These are phyloP conservation scores for Apophysomyces ossiformis DNA, from an alignment of 371 early-diverging fungal genomes.

Conservation along the genomic window DNA sequence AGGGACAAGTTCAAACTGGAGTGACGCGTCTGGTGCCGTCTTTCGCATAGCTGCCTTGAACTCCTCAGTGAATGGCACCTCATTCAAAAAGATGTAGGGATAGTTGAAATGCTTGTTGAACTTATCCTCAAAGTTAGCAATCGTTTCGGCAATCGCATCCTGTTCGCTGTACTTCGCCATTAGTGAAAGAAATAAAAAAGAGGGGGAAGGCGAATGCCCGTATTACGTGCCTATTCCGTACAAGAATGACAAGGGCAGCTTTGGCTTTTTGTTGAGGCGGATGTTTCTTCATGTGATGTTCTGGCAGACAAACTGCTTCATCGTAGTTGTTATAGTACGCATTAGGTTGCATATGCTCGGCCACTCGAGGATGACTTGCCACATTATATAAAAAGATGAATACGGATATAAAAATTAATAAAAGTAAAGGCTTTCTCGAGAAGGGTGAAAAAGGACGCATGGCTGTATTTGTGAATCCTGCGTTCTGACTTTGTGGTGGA, in stretches of 20 bases:
- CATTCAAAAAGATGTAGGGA: conserved; percentile 55
- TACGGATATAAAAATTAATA: conserved; percentile 33
- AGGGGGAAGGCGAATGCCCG: not conserved
- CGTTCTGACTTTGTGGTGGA: no score
- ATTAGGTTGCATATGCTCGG: conserved; percentile 43
- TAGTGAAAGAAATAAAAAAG: not conserved
- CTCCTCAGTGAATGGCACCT: conserved; percentile 50
- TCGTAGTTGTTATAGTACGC: conserved; percentile 54
- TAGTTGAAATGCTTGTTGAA: conserved; percentile 57
- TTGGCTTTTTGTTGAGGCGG: conserved; percentile 53
- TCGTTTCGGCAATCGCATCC: conserved; percentile 42
- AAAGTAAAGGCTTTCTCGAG: conserved; percentile 43
- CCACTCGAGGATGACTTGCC: conserved; percentile 49
- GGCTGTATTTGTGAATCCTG: not conserved
- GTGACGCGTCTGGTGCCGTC: conserved; percentile 57
- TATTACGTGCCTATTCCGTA: conserved; percentile 48
- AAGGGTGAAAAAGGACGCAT: conserved; percentile 38
- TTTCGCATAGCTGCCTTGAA: conserved; percentile 44
- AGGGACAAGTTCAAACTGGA: conserved; percentile 76
- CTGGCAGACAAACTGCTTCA: conserved; percentile 51
- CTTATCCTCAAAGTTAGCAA: conserved; percentile 47
- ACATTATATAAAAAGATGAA: conserved; percentile 46
- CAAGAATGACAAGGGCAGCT: conserved; percentile 54
- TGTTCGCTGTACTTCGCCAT: conserved; percentile 33
- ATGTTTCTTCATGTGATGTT: conserved; percentile 32